Conservation (phyloP, 768 basidiomycete genomes). For the Mycena haematopus region DNA sequence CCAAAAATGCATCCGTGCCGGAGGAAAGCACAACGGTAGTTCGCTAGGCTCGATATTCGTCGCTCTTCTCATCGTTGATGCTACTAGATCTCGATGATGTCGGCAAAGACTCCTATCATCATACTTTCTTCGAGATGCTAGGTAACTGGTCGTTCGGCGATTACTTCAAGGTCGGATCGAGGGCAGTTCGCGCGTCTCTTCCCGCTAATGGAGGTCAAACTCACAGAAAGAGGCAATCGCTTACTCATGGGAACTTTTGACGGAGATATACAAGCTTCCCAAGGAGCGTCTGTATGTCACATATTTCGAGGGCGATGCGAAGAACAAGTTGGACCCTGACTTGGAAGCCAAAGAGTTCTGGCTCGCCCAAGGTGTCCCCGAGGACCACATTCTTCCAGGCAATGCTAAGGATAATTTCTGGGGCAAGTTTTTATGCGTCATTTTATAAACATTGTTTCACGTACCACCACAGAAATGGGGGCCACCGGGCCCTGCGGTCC, state of each 20-base stretch:
- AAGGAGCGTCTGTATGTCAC: slow-evolving; percentile 94
- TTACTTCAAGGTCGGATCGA: slow-evolving; percentile 89
- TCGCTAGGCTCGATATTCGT: not conserved
- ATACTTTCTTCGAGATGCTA: slow-evolving; percentile 99
- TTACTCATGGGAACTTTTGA: slow-evolving; percentile 95
- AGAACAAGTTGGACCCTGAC: slow-evolving; percentile 86
- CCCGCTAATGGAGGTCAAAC: slow-evolving; percentile 9
- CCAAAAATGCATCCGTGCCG: slow-evolving; percentile 98
- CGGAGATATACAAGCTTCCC: slow-evolving; percentile 85
- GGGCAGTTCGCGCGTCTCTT: not conserved
- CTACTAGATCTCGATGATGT: slow-evolving; percentile 93
- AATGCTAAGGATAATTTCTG: slow-evolving; percentile 99
- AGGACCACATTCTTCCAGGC: slow-evolving; percentile 91
- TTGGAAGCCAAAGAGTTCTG: slow-evolving; percentile 87
- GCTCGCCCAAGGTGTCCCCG: slow-evolving; percentile 86
- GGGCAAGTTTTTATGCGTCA: slow-evolving; percentile 61
- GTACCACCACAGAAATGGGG: slow-evolving; percentile 86
- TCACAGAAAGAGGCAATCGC: slow-evolving; percentile 87
- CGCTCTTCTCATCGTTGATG: slow-evolving; percentile 12
- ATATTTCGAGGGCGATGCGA: slow-evolving; percentile 95
- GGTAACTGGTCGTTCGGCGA: slow-evolving; percentile 99
- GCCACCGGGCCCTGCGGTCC: slow-evolving; percentile 98
- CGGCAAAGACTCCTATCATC: slow-evolving; percentile 97
- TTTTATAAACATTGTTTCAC: not conserved
- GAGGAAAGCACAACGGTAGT: slow-evolving; percentile 96